Conservation (phyloP, 352 stramenopile species). For the Hyaloperonospora brassicae region DNA sequence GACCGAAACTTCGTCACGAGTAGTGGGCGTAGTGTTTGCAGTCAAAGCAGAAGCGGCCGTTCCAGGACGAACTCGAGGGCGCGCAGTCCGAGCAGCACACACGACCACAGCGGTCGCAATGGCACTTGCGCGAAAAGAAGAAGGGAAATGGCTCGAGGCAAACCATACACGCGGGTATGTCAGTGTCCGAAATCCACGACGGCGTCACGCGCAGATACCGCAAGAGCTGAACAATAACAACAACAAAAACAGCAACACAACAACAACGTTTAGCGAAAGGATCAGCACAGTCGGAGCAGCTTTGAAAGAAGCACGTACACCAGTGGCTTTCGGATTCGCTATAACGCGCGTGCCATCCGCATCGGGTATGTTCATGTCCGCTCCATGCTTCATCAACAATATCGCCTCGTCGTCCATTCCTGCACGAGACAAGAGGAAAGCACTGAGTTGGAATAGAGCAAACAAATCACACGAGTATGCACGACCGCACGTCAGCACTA, state of each 20-base stretch:
- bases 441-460: constrained; percentile 3
- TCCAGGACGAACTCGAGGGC: constrained; percentile 57
- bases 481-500: not conserved
- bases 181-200: constrained; percentile 52
- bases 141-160: constrained; percentile 61
- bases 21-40: constrained; percentile 68
- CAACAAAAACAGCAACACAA: constrained; percentile 4
- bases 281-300: not conserved
- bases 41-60: constrained; percentile 68
- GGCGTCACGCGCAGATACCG: constrained; percentile 47
- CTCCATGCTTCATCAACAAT: constrained; percentile 52
- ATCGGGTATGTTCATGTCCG: constrained; percentile 65
- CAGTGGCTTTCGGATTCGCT: constrained; percentile 46
- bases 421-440: constrained; percentile 11
- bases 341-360: constrained; percentile 49
- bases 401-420: constrained; percentile 57
- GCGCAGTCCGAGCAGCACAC: constrained; percentile 76
- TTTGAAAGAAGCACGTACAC: constrained; percentile 28
- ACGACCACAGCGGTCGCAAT: constrained; percentile 64
- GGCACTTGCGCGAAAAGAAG: constrained; percentile 65
- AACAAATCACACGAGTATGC: not conserved
- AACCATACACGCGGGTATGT: constrained; percentile 61
- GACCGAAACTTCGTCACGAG: constrained; percentile 12
- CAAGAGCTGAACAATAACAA: constrained; percentile 29
- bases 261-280: not conserved